Percentiles rank a stretch among this genome's conserved stretches.
Evolutionary conservation across 2,329 filamentous ascomycete genomes (phyloP).

Genomic region (Penicillium sp.): DNA sequence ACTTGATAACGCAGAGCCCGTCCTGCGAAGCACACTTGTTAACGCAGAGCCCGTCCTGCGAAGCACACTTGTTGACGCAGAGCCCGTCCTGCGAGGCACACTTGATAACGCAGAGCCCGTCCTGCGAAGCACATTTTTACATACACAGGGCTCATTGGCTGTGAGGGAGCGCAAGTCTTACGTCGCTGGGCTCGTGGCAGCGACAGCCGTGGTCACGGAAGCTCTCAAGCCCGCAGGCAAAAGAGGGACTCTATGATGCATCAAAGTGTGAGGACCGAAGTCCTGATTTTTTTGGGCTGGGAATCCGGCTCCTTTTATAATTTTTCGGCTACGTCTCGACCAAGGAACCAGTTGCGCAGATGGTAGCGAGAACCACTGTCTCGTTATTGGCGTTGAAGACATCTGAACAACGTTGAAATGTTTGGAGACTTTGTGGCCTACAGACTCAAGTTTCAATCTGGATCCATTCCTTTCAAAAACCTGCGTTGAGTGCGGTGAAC

Average conservation of each 20-base stretch:
- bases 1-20: too few relatives aligned
- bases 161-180: neutral
- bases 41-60: too few relatives aligned
- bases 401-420: neutral
- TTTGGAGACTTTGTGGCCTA: slow-evolving; percentile 1
- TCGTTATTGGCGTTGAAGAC: neutral
- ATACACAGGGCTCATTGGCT: neutral
- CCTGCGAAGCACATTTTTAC: neutral
- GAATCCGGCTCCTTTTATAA: neutral
- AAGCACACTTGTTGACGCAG: neutral
- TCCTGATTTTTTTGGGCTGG: neutral
- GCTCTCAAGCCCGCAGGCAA: neutral
- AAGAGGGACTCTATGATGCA: neutral
- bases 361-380: neutral
- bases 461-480: neutral
- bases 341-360: neutral
- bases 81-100: too few relatives aligned
- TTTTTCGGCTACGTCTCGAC: neutral
- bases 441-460: neutral
- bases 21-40: too few relatives aligned
- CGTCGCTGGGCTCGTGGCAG: slow-evolving; percentile 9
- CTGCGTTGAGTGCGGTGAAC: neutral
- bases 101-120: too few relatives aligned
- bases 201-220: slow-evolving; percentile 9
- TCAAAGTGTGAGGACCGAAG: neutral